phyloP scores from a whole-genome alignment of 768 basidiomycete genomes.

The Hypholoma fasciculare region DNA sequence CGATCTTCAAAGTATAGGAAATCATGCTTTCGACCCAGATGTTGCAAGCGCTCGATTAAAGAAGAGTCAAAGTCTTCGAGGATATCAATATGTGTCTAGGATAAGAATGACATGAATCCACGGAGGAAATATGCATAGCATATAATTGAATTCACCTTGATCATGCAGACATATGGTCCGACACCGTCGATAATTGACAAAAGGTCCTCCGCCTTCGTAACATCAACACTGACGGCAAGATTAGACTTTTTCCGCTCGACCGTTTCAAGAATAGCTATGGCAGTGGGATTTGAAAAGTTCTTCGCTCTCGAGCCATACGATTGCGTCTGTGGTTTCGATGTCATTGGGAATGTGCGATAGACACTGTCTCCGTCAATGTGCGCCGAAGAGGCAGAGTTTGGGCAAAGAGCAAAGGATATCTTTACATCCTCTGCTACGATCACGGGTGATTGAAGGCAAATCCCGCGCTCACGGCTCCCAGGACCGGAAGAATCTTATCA shows the following conservation, averaged over 20 bases:
- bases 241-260: constrained; percentile 90
- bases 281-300: constrained; percentile 71
- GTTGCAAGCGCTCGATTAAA: constrained; percentile 67
- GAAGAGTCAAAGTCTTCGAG: constrained; percentile 85
- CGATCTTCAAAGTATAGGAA: constrained; percentile 98
- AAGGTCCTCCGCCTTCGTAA: constrained; percentile 76
- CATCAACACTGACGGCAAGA: constrained; percentile 95
- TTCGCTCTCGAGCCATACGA: constrained; percentile 65
- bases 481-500: background rate
- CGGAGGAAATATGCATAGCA: constrained; percentile 16
- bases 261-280: constrained; percentile 72
- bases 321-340: constrained; percentile 39
- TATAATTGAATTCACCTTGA: constrained; percentile 67
- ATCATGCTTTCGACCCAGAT: constrained; percentile 77
- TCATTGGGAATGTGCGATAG: constrained; percentile 18
- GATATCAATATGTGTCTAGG: constrained; percentile 90
- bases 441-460: background rate
- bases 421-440: background rate
- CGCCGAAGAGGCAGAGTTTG: background rate
- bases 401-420: too few relatives aligned
- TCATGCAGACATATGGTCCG: constrained; percentile 87
- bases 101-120: constrained; percentile 30
- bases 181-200: constrained; percentile 86
- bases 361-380: background rate
- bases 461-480: background rate